These are phyloP conservation scores for Tetraselmis chui DNA, from an alignment of 139 green algal species.

Conservation along the genomic window DNA sequence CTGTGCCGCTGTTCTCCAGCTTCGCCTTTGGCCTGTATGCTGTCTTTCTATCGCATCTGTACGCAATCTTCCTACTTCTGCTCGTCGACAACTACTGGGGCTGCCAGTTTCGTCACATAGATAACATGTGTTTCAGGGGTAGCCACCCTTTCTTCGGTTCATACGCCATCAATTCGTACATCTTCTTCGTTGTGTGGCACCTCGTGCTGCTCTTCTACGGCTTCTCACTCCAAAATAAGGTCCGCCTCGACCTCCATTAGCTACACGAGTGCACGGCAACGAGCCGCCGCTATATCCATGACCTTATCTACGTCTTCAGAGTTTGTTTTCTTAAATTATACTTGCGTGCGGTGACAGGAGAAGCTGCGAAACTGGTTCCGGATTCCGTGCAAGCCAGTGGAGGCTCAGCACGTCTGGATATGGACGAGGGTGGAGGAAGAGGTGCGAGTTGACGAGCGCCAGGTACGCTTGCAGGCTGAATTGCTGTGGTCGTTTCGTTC, in stretches of 20 bases:
- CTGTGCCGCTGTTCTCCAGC: background rate
- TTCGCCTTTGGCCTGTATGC: background rate
- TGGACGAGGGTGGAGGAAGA: background rate
- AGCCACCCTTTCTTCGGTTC: constrained; percentile 12
- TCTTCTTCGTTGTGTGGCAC: constrained; percentile 14
- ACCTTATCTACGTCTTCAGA: too few relatives aligned
- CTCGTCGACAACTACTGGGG: background rate
- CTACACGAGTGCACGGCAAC: too few relatives aligned
- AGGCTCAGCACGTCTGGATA: background rate
- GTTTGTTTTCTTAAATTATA: too few relatives aligned
- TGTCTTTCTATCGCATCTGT: background rate
- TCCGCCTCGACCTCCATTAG: background rate
- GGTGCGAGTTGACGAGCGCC: background rate
- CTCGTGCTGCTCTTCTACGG: background rate
- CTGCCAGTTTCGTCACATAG: constrained; percentile 15
- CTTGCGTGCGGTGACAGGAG: too few relatives aligned
- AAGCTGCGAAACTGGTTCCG: background rate
- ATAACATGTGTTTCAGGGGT: constrained; percentile 19
- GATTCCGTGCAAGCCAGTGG: background rate
- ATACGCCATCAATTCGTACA: constrained; percentile 10
- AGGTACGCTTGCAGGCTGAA: too few relatives aligned
- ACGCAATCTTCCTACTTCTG: background rate
- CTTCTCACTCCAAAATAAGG: background rate
- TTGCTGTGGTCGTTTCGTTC: too few relatives aligned
- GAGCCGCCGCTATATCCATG: too few relatives aligned